Base-by-base conservation (phyloP, 2,329 filamentous ascomycete genomes). In the Alternaria sp. region DNA sequence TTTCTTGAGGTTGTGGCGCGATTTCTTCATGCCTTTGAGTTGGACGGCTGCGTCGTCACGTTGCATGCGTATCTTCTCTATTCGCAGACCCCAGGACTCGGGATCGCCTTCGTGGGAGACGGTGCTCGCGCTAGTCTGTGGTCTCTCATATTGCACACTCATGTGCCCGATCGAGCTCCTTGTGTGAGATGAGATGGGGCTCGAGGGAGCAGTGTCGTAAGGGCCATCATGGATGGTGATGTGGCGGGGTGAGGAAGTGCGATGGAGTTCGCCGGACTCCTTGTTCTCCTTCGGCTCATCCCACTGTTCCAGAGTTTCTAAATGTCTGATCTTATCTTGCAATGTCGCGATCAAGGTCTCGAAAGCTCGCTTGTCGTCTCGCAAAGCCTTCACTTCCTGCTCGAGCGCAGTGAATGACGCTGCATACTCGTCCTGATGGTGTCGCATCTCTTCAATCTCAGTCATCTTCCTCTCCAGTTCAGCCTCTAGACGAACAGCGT, bases 41-140 rank as follows among this genome's bases (percentile, higher is more conserved):
- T 78, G 75, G 4, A 76, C 60, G 0, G 71, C 74, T 12, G 75
- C 72, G 55, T 80, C 77, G 14, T 79, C 65, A 28, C 78, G 63
- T 33, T 76, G 66, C 69, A 78, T 72, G 21, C 77, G 74, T 15
- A 79, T 67, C 18, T 75, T 68, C 44, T 80, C 78, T 7, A 80
- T 69, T 49, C 80, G 76, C 20, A 63, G 69, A 0, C 74, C 71
- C 78, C 78, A 80, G 1, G 69, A 58, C 2, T 73, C 72, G 4
- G 74, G 67, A 15, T 73, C 71, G 6, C 71, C 68, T n/a, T 64
- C 64, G 9, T 53, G 64, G 4, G 69, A 70, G 8, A 54, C 46
- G 6, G 67, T 67, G 21, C 71, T 77, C 3, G 60, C 64, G 20
- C 65, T 62, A 3, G 71, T 77, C 6, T 69, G 59, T 14, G 73